phyloP scores from a whole-genome alignment of 1,284 basidiomycete genomes.

The Sporisorium scitamineum region DNA sequence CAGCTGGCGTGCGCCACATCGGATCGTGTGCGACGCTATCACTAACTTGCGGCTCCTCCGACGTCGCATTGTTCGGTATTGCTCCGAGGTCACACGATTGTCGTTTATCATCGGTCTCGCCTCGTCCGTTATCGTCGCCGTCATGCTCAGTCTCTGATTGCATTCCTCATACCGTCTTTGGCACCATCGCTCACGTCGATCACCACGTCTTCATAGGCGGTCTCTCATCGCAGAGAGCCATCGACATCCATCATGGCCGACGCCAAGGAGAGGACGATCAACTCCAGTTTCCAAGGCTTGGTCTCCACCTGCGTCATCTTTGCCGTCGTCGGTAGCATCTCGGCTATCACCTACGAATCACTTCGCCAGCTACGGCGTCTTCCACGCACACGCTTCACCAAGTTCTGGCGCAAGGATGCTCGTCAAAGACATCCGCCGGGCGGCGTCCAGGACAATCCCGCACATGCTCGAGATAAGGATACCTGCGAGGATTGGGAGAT shows the following conservation, averaged over 20 bases:
- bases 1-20: not conserved
- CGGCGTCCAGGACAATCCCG: conserved; percentile 41
- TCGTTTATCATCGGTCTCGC: conserved; percentile 1
- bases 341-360: conserved; percentile 58
- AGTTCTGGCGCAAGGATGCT: conserved; percentile 51
- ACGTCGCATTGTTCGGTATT: not conserved
- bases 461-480: conserved; percentile 35
- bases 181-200: not conserved
- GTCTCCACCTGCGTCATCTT: conserved; percentile 62
- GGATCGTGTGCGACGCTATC: not conserved
- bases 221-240: not conserved
- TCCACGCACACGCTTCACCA: conserved; percentile 40
- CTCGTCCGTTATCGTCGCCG: conserved; percentile 1
- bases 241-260: conserved; percentile 37
- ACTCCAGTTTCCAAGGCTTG: conserved; percentile 60
- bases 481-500: conserved; percentile 67
- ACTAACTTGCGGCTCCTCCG: not conserved
- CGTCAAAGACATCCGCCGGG: conserved; percentile 40
- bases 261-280: conserved; percentile 19
- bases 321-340: conserved; percentile 48
- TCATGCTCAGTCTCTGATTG: not conserved
- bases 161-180: not conserved
- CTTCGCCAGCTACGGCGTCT: conserved; percentile 57
- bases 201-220: not conserved
- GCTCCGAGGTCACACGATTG: conserved; percentile 8